Conservation (phyloP, 768 basidiomycete species). For the Tricholomella constricta region DNA sequence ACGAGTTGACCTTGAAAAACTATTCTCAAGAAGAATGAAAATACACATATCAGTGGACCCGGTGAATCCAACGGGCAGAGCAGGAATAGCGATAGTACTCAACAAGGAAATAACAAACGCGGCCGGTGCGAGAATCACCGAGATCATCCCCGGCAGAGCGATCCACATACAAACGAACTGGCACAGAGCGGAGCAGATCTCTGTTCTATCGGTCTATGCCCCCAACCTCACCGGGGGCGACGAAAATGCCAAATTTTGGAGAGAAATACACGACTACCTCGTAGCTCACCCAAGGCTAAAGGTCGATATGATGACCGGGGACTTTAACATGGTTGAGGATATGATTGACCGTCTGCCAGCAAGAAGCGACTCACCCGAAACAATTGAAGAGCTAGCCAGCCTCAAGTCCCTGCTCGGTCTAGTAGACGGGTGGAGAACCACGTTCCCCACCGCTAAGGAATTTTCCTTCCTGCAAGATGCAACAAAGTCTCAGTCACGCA, state of each 20-base stretch:
- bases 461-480: background rate
- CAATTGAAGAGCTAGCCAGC: slow-evolving; percentile 17
- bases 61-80: background rate
- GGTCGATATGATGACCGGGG: slow-evolving; percentile 39
- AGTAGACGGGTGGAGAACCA: slow-evolving; percentile 34
- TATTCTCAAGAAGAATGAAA: slow-evolving; percentile 1
- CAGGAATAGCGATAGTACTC: slow-evolving; percentile 1
- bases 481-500: background rate
- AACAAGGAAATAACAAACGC: background rate
- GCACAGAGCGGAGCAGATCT: background rate
- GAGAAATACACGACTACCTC: background rate
- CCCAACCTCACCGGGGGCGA: background rate
- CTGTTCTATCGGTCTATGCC: background rate
- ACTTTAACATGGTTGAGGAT: slow-evolving; percentile 46
- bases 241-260: slow-evolving; percentile 3
- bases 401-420: slow-evolving; percentile 23
- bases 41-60: slow-evolving; percentile 1
- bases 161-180: background rate
- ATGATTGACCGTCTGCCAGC: slow-evolving; percentile 35
- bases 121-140: background rate
- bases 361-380: slow-evolving; percentile 11
- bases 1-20: background rate
- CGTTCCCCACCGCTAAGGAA: slow-evolving; percentile 13
- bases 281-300: slow-evolving; percentile 1
- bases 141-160: background rate